These are phyloP conservation scores for Oryza longistaminata DNA, from an alignment of 176 grass and related monocot species.

Conservation along the genomic window DNA sequence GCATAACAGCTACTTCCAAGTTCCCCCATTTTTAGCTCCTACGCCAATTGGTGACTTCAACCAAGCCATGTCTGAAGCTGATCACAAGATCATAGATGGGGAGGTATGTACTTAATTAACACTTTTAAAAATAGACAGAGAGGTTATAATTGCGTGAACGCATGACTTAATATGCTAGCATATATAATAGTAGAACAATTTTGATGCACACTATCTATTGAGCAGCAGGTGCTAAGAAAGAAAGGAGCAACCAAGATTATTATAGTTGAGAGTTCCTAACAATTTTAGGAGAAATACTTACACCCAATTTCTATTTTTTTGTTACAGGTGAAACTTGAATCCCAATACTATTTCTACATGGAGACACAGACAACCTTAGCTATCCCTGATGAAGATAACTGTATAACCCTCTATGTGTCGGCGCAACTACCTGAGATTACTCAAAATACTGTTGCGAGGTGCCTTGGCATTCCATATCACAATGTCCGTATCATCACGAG, in stretches of 20 bases:
- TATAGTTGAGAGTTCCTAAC: not conserved
- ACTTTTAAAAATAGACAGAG: too few relatives aligned
- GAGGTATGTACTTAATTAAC: constrained; percentile 43
- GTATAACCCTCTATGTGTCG: constrained; percentile 63
- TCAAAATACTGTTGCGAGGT: constrained; percentile 54
- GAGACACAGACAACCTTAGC: constrained; percentile 67
- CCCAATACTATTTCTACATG: constrained; percentile 89
- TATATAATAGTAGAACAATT: not conserved
- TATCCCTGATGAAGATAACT: constrained; percentile 86
- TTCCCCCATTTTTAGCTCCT: constrained; percentile 47
- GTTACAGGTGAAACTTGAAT: constrained; percentile 70
- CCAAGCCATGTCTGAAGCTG: constrained; percentile 81
- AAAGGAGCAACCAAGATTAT: not conserved
- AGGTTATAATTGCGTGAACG: too few relatives aligned
- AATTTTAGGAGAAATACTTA: not conserved
- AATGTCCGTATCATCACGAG: constrained; percentile 82
- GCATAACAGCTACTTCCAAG: constrained; percentile 56
- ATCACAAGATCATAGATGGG: constrained; percentile 75
- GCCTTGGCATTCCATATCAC: constrained; percentile 65
- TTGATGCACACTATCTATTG: not conserved
- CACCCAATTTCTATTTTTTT: not conserved
- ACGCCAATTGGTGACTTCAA: constrained; percentile 66
- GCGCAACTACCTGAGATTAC: constrained; percentile 47
- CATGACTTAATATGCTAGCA: not conserved
- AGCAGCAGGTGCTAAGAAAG: not conserved